Percentiles rank a stretch among this genome's conserved stretches.
These are phyloP conservation scores for Polychaeton citri DNA, from an alignment of 2,329 filamentous ascomycete species.

Conservation along the genomic window DNA sequence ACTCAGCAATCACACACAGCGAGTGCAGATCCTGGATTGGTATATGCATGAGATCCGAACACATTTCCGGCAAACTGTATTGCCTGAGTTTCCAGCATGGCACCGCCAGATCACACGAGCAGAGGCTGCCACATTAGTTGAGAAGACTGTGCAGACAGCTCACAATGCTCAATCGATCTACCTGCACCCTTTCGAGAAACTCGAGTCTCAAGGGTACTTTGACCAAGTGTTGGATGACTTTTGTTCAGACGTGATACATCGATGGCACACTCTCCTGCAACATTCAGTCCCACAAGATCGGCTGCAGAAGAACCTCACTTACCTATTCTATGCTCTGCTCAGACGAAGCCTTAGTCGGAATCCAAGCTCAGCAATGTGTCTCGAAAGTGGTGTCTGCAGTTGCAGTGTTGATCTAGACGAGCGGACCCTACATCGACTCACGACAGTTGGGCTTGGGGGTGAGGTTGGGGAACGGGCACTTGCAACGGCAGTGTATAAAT, in stretches of 20 bases:
- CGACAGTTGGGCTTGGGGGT: slow-evolving; percentile 53
- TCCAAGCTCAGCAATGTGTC: slow-evolving; percentile 20
- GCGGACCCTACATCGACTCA: slow-evolving; percentile 26
- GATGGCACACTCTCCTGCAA: slow-evolving; percentile 13
- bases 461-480: slow-evolving; percentile 58
- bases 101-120: slow-evolving; percentile 10
- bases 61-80: slow-evolving; percentile 26
- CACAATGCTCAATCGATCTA: slow-evolving; percentile 25
- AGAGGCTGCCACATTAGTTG: slow-evolving; percentile 20
- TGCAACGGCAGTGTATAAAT: slow-evolving; percentile 54
- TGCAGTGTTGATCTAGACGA: slow-evolving; percentile 12
- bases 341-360: slow-evolving; percentile 6
- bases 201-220: slow-evolving; percentile 45
- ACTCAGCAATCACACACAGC: slow-evolving; percentile 9
- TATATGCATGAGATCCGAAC: slow-evolving; percentile 29
- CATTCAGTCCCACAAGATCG: slow-evolving; percentile 15
- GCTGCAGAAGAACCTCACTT: slow-evolving; percentile 13
- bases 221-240: slow-evolving; percentile 47
- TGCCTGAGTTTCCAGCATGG: slow-evolving; percentile 12
- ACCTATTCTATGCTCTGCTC: slow-evolving; percentile 14
- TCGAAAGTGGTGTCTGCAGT: slow-evolving; percentile 26
- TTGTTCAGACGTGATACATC: slow-evolving; percentile 22
- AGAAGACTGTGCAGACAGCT: slow-evolving; percentile 23
- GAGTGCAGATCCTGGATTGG: slow-evolving; percentile 26
- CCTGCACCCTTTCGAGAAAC: slow-evolving; percentile 25